Evolutionary conservation across 2,329 filamentous ascomycete species (phyloP).

Genomic region (Gaeumannomyces sp.): DNA sequence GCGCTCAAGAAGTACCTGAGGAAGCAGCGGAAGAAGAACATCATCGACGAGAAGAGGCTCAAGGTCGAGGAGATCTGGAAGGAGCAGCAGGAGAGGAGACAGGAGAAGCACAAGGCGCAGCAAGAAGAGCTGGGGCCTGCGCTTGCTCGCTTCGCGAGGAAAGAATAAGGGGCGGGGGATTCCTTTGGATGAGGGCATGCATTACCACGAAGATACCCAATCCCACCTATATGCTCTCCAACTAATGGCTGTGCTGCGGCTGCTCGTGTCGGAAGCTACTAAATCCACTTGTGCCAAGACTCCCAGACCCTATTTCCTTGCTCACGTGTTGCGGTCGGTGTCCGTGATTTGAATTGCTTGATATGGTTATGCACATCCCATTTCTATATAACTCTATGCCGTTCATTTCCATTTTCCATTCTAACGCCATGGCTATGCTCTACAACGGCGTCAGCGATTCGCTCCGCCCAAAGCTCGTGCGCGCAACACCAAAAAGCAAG

Average conservation of each 20-base stretch:
- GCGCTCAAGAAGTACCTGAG: constrained; percentile 80
- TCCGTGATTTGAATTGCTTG: not conserved
- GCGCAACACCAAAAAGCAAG: no score
- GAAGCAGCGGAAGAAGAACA: constrained; percentile 87
- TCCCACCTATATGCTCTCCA: not conserved
- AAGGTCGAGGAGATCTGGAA: constrained; percentile 78
- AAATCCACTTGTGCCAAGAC: not conserved
- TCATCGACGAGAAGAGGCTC: constrained; percentile 92
- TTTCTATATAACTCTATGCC: not conserved
- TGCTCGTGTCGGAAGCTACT: not conserved
- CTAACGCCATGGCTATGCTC: not conserved
- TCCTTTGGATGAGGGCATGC: constrained; percentile 8
- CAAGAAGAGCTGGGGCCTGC: constrained; percentile 77
- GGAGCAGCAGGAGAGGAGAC: constrained; percentile 60
- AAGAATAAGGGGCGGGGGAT: constrained; percentile 36
- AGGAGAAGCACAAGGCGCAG: constrained; percentile 55
- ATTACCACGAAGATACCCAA: constrained; percentile 21
- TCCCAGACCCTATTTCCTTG: no score
- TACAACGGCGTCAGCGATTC: no score
- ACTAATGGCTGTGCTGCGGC: not conserved
- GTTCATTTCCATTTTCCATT: not conserved
- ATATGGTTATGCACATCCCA: not conserved
- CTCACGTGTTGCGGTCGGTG: not conserved
- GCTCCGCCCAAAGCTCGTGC: no score
- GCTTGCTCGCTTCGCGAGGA: constrained; percentile 76